Evolutionary conservation across 768 basidiomycete species (phyloP), one percentile per base, ranked within the genome.

Genomic region (Rhodosporidiobolus odoratus): DNA sequence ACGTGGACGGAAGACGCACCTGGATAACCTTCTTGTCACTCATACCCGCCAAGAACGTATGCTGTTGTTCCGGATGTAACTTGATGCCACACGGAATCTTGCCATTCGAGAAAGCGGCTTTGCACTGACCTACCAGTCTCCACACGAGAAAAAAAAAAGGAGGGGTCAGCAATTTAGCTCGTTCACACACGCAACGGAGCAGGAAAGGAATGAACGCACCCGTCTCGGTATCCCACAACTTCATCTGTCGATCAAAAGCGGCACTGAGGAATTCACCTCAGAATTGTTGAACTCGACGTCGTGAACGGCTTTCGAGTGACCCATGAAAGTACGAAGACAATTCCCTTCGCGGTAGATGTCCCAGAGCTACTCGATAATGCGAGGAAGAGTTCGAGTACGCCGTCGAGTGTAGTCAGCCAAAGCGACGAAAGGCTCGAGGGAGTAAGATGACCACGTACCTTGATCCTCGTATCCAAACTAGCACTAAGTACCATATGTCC

Each of bases 21-120:
- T 97, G 95, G 47, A 98, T 91, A 74, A 99, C 96, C 81, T 97
- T 98, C 83, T 98, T 98, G 82, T 98, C 94, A 48, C 89, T 90
- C 96, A 98, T 99, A 70, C 96, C 96, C 58, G 95, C 95, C 56
- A 98, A 83, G 83, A 97, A 98, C 61, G 94, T 88, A 78, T 96
- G 83, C 78, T 97, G 93, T 79, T 97, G 97, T 77, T 97, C 93
- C 10, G 96, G 96, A 79, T 98, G 90, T 83, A 97, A 99, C 64
- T 88, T 86, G 63, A 98, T 84, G 60, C 95, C 92, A 79, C 96
- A 93, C 17, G 96, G 93, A 27, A 93, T 93, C 83, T 97, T 97
- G 72, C 95, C 96, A 77, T 97, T 98, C 74, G 90, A 89, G 81
- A 98, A 99, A 12, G 94, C 89, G 79, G 97, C 90, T 69, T 96